phyloP scores from a whole-genome alignment of 2,329 filamentous ascomycete genomes.

The Colletotrichum navitas region DNA sequence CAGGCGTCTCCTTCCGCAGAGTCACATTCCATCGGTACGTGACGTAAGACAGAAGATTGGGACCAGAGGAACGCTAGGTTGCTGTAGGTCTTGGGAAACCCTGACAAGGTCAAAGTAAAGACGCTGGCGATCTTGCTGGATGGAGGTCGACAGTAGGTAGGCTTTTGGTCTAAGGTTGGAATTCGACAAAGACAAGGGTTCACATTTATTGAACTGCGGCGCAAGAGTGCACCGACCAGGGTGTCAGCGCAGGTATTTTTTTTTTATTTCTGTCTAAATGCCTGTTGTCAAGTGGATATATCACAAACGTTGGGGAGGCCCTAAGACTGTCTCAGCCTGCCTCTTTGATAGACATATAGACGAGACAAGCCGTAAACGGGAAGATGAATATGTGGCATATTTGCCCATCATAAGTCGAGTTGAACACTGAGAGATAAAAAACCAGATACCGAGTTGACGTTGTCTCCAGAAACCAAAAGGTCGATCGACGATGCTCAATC shows the following conservation, averaged over 20 bases:
- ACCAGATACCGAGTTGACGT: background rate
- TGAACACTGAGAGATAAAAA: background rate
- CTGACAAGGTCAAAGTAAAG: constrained; percentile 17
- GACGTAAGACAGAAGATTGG: constrained; percentile 18
- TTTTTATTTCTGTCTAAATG: background rate
- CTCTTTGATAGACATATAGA: background rate
- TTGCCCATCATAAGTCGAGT: background rate
- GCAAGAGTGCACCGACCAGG: constrained; percentile 3
- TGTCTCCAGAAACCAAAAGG: constrained; percentile 1
- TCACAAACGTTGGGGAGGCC: constrained; percentile 19
- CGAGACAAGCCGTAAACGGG: background rate
- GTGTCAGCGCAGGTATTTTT: background rate
- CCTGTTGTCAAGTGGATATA: constrained; percentile 17
- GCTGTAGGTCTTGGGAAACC: constrained; percentile 20
- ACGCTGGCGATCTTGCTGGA: constrained; percentile 12
- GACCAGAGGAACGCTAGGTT: constrained; percentile 9
- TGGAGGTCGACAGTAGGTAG: background rate
- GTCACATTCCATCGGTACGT: constrained; percentile 4
- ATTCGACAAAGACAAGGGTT: constrained; percentile 24
- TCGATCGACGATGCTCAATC: constrained; percentile 7
- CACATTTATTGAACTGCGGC: constrained; percentile 33
- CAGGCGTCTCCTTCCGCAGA: background rate
- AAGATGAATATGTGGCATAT: background rate
- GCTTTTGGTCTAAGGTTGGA: constrained; percentile 8
- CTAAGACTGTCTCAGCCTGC: constrained; percentile 14